Percentiles rank a stretch among this genome's conserved stretches.
phyloP scores from a whole-genome alignment of 495 filamentous ascomycete genomes.

The Annulohypoxylon nitens region DNA sequence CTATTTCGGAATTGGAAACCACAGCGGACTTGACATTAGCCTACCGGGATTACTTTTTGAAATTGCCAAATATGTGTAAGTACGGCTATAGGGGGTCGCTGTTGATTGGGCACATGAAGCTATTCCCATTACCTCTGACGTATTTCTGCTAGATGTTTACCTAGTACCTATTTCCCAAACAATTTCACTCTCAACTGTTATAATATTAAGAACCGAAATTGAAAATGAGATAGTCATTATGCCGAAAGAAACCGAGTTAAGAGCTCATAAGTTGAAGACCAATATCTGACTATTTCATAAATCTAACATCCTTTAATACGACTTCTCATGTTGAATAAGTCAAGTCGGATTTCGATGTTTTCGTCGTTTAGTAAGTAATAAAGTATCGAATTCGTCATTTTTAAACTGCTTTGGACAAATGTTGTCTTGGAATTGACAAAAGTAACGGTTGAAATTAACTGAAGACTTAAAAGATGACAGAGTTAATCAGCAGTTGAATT shows the following conservation, averaged over 20 bases:
- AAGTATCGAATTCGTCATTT: too few relatives aligned
- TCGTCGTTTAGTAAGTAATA: too few relatives aligned
- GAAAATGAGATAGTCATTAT: neutral
- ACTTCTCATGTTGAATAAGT: too few relatives aligned
- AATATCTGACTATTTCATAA: too few relatives aligned
- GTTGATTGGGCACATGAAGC: neutral
- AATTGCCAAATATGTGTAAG: neutral
- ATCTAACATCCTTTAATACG: too few relatives aligned
- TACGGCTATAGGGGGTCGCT: neutral
- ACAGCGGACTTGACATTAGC: slow-evolving; percentile 1
- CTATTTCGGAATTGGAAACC: slow-evolving; percentile 13
- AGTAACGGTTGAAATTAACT: neutral
- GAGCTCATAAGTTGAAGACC: too few relatives aligned
- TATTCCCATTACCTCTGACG: slow-evolving; percentile 25
- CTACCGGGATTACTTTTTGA: neutral
- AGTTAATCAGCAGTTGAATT: neutral
- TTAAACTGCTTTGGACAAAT: too few relatives aligned
- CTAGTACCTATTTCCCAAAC: too few relatives aligned
- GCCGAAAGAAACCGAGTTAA: neutral
- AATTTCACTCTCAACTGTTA: neutral
- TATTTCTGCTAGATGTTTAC: neutral
- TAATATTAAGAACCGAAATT: neutral
- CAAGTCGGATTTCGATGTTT: too few relatives aligned
- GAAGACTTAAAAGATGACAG: too few relatives aligned
- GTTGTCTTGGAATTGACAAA: too few relatives aligned